Conservation (phyloP, 257 asterid species). For the Gentiana macrophylla region DNA sequence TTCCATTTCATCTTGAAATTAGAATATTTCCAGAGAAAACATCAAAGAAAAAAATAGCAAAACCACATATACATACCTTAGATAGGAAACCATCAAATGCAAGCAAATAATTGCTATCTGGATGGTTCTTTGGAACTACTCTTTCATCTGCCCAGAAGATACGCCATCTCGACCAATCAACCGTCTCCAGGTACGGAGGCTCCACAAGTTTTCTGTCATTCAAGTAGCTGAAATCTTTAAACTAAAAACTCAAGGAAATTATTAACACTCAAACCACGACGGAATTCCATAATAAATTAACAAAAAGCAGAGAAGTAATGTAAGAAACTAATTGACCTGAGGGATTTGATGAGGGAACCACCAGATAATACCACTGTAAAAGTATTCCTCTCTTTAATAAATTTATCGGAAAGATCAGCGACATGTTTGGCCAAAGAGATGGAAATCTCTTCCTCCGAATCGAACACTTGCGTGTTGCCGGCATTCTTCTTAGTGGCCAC, state of each 20-base stretch:
- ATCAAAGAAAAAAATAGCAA: not conserved
- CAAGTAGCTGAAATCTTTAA: conserved; percentile 15
- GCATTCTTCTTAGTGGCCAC: conserved; percentile 33
- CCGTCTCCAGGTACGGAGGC: conserved; percentile 54
- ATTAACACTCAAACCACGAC: not conserved
- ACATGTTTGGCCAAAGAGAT: conserved; percentile 58
- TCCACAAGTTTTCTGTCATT: conserved; percentile 63
- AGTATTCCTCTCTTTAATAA: conserved; percentile 33
- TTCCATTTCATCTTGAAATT: not conserved
- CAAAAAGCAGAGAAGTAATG: not conserved
- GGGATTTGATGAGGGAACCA: conserved; percentile 77
- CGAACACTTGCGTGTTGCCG: conserved; percentile 54
- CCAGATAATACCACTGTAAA: conserved; percentile 83
- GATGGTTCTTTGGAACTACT: conserved; percentile 85
- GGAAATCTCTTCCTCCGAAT: conserved; percentile 65
- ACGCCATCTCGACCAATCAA: conserved; percentile 91
- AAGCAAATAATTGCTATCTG: conserved; percentile 82
- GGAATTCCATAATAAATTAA: not conserved
- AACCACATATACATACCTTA: conserved; percentile 34
- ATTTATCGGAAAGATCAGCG: conserved; percentile 34
- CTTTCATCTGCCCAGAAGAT: conserved; percentile 94
- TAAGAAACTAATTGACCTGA: conserved; percentile 29
- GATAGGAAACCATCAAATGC: conserved; percentile 67
- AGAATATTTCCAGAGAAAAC: not conserved
- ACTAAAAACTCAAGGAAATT: not conserved